These are phyloP conservation scores for Durotheca rogersii DNA, from an alignment of 495 filamentous ascomycete genomes.

Conservation along the genomic window DNA sequence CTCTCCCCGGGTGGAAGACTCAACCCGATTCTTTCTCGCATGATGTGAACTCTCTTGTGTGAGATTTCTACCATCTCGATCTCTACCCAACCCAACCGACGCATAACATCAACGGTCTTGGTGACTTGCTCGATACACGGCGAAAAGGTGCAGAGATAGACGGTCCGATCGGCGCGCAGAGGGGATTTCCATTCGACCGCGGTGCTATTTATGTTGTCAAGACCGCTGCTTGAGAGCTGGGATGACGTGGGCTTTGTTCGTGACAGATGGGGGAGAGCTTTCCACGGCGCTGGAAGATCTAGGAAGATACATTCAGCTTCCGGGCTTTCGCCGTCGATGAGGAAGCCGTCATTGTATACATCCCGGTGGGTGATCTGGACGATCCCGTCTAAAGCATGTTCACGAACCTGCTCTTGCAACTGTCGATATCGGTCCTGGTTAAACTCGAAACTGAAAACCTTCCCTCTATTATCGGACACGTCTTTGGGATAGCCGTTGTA, in stretches of 20 bases:
- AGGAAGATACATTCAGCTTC: conserved; percentile 83
- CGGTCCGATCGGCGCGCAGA: conserved; percentile 64
- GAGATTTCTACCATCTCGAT: conserved; percentile 88
- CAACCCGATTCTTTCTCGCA: conserved; percentile 73
- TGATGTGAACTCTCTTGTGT: conserved; percentile 74
- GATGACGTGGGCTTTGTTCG: conserved; percentile 50
- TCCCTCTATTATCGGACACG: conserved; percentile 54
- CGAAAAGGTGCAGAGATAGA: conserved; percentile 87
- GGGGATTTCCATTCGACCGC: conserved; percentile 56
- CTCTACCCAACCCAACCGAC: conserved; percentile 80
- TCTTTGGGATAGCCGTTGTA: conserved; percentile 72
- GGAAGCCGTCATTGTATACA: conserved; percentile 86
- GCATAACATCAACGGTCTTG: conserved; percentile 73
- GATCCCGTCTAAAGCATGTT: conserved; percentile 69
- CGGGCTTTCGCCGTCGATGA: conserved; percentile 58
- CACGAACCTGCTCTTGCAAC: conserved; percentile 68
- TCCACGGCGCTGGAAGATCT: conserved; percentile 90
- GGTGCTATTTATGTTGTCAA: conserved; percentile 13
- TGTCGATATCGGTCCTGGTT: conserved; percentile 74
- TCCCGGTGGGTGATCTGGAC: conserved; percentile 88
- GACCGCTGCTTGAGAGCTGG: conserved; percentile 11
- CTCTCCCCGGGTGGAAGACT: conserved; percentile 41
- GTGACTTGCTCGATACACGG: conserved; percentile 96
- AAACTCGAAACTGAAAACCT: conserved; percentile 92
- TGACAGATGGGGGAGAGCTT: conserved; percentile 81